Conservation (phyloP, 202 grass and related monocot genomes). For the Setaria viridis region DNA sequence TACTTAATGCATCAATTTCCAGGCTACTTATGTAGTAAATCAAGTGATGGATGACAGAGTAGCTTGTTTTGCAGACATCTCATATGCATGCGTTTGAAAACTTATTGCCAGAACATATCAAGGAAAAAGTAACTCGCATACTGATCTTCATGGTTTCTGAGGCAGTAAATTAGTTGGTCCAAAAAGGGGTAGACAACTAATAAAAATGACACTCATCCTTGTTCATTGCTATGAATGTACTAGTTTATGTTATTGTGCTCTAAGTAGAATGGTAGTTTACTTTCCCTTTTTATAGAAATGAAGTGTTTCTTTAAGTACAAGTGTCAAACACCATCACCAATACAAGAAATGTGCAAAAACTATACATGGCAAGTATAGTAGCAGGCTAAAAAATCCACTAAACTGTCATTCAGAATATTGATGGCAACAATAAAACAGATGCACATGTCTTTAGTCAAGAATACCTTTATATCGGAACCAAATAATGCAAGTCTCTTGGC, state of each 20-base stretch:
- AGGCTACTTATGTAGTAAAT: not conserved
- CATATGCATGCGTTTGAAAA: not conserved
- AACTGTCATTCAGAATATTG: not conserved
- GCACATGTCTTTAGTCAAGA: slow-evolving; percentile 17
- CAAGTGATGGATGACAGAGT: not conserved
- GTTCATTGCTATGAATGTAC: not conserved
- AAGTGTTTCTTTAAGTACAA: not conserved
- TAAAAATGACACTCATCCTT: not conserved
- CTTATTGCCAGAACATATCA: not conserved
- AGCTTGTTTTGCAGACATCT: not conserved
- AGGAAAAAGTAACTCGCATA: not conserved
- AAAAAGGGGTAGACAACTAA: not conserved
- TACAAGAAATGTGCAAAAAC: not conserved
- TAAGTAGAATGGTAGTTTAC: not conserved
- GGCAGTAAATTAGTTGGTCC: not conserved
- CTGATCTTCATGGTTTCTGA: not conserved
- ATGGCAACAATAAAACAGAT: not conserved
- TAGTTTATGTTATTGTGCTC: not conserved
- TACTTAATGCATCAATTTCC: not conserved
- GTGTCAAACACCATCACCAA: not conserved
- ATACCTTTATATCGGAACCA: slow-evolving; percentile 42
- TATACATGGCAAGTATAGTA: not conserved
- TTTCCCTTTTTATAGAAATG: not conserved
- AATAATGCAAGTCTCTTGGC: slow-evolving; percentile 31
- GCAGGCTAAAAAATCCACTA: not conserved